Base-by-base conservation (phyloP, 225 moss, liverwort and hornwort species). In the Pleurozium schreberi region DNA sequence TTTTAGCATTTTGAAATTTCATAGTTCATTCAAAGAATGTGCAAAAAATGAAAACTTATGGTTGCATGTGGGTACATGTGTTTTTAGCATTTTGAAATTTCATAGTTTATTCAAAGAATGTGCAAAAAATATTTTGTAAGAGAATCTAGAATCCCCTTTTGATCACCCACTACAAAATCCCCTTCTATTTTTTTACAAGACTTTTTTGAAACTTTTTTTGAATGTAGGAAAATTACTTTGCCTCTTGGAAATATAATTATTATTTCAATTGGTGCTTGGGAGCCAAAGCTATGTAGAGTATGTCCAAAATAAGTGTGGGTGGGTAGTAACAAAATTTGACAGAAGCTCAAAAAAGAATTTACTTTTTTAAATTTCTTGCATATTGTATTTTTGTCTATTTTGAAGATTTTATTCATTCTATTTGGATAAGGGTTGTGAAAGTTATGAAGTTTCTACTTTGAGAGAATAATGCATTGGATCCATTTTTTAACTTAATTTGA, bases 291-390 rank as follows among this genome's bases (percentile, higher is more conserved):
- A n/a, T n/a, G 3, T 4, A 22, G 1, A 68, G 7, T 7, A 23
- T 12, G 23, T 2, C 2, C 0, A 22, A n/a, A 19, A 12, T 14
- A 42, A 0, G 14, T 9, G 1, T 14, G 0, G n/a, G 26, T 14
- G 1, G 25, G 8, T 69, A 40, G 69, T n/a, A n/a, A n/a, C n/a
- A n/a, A n/a, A n/a, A n/a, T n/a, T n/a, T n/a, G n/a, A n/a, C n/a
- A n/a, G n/a, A n/a, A n/a, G n/a, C n/a, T n/a, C n/a, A n/a, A n/a
- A n/a, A n/a, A n/a, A n/a, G n/a, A n/a, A n/a, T n/a, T n/a, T n/a
- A n/a, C n/a, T n/a, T n/a, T n/a, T n/a, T n/a, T n/a, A n/a, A n/a
- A n/a, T n/a, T n/a, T n/a, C n/a, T n/a, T n/a, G n/a, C n/a, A n/a
- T n/a, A n/a, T n/a, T n/a, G n/a, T 5, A 14, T 8, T 42, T 42